Evolutionary conservation across 441 rosid genomes (phyloP).

Genomic region (Erodium trifolium): DNA sequence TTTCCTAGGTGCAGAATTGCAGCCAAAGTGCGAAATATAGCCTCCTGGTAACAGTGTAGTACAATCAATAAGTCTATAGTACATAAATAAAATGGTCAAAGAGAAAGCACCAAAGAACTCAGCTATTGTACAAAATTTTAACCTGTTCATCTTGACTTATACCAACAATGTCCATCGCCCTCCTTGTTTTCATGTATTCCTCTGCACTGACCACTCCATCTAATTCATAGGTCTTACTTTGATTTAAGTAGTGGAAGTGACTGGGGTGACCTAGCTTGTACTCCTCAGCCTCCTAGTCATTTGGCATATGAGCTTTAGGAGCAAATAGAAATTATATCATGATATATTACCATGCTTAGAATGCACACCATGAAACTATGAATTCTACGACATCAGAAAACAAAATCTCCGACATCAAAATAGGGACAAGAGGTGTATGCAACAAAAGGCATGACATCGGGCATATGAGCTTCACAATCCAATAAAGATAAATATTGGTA

Average conservation of each 20-base stretch:
- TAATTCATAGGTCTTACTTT: slow-evolving; percentile 52
- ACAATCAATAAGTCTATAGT: slow-evolving; percentile 19
- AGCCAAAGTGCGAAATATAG: slow-evolving; percentile 87
- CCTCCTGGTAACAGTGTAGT: slow-evolving; percentile 45
- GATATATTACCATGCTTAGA: not conserved
- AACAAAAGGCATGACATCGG: not conserved
- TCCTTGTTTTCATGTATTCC: slow-evolving; percentile 65
- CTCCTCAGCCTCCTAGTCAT: slow-evolving; percentile 42
- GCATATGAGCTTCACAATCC: not conserved
- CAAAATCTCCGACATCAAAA: too few relatives aligned
- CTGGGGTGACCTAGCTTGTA: slow-evolving; percentile 60
- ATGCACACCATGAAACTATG: too few relatives aligned
- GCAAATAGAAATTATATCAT: not conserved
- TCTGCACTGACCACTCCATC: slow-evolving; percentile 56
- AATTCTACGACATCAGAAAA: too few relatives aligned
- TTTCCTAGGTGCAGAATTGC: slow-evolving; percentile 93
- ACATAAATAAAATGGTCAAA: slow-evolving; percentile 3
- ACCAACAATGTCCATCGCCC: slow-evolving; percentile 84
- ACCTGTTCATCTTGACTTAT: slow-evolving; percentile 72
- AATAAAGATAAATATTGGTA: not conserved
- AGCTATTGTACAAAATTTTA: slow-evolving; percentile 1
- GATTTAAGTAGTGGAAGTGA: slow-evolving; percentile 74
- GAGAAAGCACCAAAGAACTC: slow-evolving; percentile 6
- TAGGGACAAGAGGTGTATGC: not conserved
- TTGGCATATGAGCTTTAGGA: not conserved